Conservation (phyloP, 805 yeast species). For the Wickerhamia fluorescens region DNA sequence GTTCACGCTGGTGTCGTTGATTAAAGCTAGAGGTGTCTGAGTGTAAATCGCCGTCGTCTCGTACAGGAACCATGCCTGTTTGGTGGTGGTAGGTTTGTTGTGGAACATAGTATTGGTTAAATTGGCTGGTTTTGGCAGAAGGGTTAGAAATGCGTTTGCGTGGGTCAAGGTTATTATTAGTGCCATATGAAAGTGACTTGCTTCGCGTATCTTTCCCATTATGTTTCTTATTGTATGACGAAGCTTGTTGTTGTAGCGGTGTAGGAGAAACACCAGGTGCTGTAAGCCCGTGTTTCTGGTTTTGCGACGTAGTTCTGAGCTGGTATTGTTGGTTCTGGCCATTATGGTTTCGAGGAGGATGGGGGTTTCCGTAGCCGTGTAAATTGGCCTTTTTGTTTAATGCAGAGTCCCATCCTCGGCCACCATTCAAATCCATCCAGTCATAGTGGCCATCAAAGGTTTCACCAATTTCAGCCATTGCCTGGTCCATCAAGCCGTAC, state of each 20-base stretch:
- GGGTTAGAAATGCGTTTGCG: no score
- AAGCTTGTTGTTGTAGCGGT: constrained; percentile 18
- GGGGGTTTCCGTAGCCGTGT: constrained; percentile 95
- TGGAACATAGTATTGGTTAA: constrained; percentile 10
- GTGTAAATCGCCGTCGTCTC: constrained; percentile 33
- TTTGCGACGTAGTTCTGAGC: constrained; percentile 5
- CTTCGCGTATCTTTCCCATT: no score
- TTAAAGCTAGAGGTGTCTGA: constrained; percentile 31
- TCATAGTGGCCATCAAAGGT: constrained; percentile 84
- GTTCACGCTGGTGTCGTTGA: constrained; percentile 7
- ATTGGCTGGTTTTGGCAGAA: no score
- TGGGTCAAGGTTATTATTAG: constrained; percentile 11
- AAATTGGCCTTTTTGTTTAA: constrained; percentile 87
- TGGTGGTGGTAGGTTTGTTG: constrained; percentile 15
- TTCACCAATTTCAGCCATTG: constrained; percentile 59
- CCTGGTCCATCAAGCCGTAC: constrained; percentile 69
- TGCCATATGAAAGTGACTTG: constrained; percentile 10
- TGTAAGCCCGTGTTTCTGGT: no score
- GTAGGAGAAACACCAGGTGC: no score
- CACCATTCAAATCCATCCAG: constrained; percentile 95
- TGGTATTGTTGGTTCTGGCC: constrained; percentile 4
- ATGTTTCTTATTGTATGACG: constrained; percentile 3
- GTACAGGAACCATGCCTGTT: constrained; percentile 25
- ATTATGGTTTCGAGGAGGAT: constrained; percentile 50
- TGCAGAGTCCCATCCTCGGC: constrained; percentile 91